These are phyloP conservation scores for Ophiostoma sp. DNA, from an alignment of 2,329 filamentous ascomycete genomes.

Conservation along the genomic window DNA sequence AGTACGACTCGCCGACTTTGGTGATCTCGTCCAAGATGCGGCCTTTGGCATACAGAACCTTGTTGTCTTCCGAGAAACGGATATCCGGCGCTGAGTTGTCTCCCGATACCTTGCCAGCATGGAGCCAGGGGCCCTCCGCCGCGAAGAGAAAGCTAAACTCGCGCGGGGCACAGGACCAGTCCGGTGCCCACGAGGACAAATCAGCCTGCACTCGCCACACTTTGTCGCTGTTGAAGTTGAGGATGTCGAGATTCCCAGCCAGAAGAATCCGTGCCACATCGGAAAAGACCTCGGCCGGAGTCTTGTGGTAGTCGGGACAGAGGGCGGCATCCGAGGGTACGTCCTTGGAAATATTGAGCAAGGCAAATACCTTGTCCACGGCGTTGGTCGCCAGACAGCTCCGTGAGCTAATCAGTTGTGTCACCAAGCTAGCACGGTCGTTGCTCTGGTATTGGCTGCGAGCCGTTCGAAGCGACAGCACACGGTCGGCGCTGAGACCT, in stretches of 20 bases:
- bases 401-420: not conserved
- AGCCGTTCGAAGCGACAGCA: not conserved
- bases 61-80: not conserved
- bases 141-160: conserved; percentile 5
- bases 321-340: not conserved
- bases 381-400: not conserved
- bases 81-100: not conserved
- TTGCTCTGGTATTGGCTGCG: conserved; percentile 2
- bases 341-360: conserved; percentile 12
- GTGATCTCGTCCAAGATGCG: conserved; percentile 5
- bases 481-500: not conserved
- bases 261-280: not conserved
- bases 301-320: not conserved
- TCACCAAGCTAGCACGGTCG: not conserved
- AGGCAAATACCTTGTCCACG: conserved; percentile 3
- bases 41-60: not conserved
- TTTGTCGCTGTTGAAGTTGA: conserved; percentile 5
- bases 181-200: not conserved
- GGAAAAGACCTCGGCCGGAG: not conserved
- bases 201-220: not conserved
- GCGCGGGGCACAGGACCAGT: not conserved
- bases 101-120: not conserved
- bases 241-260: not conserved
- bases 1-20: not conserved
- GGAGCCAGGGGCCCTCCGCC: not conserved